phyloP scores from a whole-genome alignment of 2,329 filamentous ascomycete species.

The Daldinia eschscholtzii region DNA sequence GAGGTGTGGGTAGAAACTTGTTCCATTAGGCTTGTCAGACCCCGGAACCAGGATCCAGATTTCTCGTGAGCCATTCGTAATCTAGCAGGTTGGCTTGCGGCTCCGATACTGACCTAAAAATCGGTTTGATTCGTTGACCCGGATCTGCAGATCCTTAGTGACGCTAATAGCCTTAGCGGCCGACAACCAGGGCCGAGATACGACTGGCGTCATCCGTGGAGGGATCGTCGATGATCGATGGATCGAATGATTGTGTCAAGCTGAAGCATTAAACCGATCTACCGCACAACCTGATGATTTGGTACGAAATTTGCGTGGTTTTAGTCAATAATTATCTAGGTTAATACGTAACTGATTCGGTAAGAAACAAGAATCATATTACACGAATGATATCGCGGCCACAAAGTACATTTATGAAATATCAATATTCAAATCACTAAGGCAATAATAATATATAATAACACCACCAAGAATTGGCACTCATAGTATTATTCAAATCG shows the following conservation, averaged over 20 bases:
- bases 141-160: constrained; percentile 31
- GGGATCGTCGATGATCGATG: constrained; percentile 29
- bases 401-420: too few species aligned
- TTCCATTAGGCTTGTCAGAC: constrained; percentile 36
- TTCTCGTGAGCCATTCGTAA: constrained; percentile 16
- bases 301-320: too few species aligned
- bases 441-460: too few species aligned
- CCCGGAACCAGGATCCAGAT: constrained; percentile 17
- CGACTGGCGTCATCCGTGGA: constrained; percentile 34
- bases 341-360: too few species aligned
- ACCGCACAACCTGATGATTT: background rate
- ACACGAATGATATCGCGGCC: too few species aligned
- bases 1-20: constrained; percentile 51
- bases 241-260: constrained; percentile 14
- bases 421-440: too few species aligned
- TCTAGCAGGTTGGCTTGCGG: constrained; percentile 15
- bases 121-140: constrained; percentile 31
- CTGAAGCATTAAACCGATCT: background rate
- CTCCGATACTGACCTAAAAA: constrained; percentile 24
- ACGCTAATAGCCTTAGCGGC: constrained; percentile 24
- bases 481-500: too few species aligned
- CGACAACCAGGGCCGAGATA: background rate
- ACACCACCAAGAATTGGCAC: too few species aligned
- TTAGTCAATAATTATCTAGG: too few species aligned
- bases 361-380: too few species aligned